Conservation (phyloP, 208 protist species). For the Crithidia brevicula region DNA sequence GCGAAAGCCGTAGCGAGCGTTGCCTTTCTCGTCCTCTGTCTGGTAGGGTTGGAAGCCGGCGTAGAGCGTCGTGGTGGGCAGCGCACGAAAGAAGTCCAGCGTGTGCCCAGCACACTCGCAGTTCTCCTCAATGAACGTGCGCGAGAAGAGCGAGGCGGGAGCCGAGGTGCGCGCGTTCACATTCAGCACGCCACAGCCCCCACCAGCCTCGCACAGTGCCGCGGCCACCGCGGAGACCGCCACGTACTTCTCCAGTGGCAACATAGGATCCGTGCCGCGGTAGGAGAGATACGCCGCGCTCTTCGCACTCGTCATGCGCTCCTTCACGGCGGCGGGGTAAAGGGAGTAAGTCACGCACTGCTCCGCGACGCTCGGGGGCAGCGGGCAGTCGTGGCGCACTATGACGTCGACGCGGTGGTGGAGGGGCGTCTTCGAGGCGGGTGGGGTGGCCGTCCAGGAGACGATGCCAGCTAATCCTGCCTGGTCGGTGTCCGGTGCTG, state of each 20-base stretch:
- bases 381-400: slow-evolving; percentile 8
- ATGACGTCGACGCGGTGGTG: slow-evolving; percentile 23
- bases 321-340: slow-evolving; percentile 19
- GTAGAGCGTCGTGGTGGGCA: slow-evolving; percentile 27
- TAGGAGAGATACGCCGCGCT: slow-evolving; percentile 29
- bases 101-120: background rate
- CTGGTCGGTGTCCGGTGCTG: background rate
- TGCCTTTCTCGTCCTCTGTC: background rate
- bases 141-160: slow-evolving; percentile 17
- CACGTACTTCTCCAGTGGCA: slow-evolving; percentile 32
- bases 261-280: slow-evolving; percentile 8
- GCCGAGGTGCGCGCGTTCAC: slow-evolving; percentile 19
- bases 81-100: slow-evolving; percentile 22
- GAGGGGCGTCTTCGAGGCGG: background rate
- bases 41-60: slow-evolving; percentile 22
- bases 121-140: slow-evolving; percentile 11
- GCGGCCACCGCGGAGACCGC: slow-evolving; percentile 27
- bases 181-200: slow-evolving; percentile 29
- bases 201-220: slow-evolving; percentile 8
- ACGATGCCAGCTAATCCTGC: slow-evolving; percentile 9
- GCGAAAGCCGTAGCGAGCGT: slow-evolving; percentile 21
- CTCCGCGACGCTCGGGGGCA: slow-evolving; percentile 11
- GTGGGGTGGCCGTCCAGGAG: background rate
- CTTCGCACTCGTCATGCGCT: background rate
- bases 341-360: slow-evolving; percentile 24